Base-by-base conservation (phyloP, 371 early-diverging fungal species). In the Haplosporangium sp. region DNA sequence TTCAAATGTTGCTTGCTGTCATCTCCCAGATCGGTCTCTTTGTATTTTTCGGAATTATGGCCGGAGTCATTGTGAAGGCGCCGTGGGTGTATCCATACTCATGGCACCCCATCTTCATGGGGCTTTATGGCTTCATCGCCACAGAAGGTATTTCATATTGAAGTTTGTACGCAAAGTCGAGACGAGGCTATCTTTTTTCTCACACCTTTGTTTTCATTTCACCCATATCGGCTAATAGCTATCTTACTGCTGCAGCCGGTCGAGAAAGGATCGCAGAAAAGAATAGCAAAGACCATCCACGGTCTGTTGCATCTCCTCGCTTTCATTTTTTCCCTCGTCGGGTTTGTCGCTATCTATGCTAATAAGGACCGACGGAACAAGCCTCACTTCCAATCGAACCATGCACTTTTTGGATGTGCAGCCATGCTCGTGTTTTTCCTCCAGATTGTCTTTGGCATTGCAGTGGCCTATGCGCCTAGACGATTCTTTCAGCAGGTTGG, bases 31-130 rank as follows among this genome's bases (percentile, higher is more conserved):
- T 67, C 1, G 79, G 79, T 2, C 59, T 72, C 21, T 51, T 79
- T 16, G 55, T 72, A 20, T 79, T 58, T 38, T 79, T 72, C 38
- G 79, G 79, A 13, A 54, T 65, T 4, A 23, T 72, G 54, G 53
- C 52, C 5, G 59, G 42, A 4, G 79, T 64, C 53, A 52, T 59
- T 11, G 40, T 52, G 51, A 79, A 79, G 57, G 79, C 79, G 5
- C 73, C 72, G 1, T 79, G 79, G 79, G 79, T 61, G 12, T 72
- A 67, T 37, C 79, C 79, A 1, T 79, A 72, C 45, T 64, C 79
- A 18, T 79, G 79, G 79, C 79, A 79, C n/a, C 79, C 79, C n/a
- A 79, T 79, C 46, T 65, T 55, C 41, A 79, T 79, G 79, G 73
- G 79, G 9, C 68, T 79, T 18, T 79, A 72, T n/a, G 79, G 79